phyloP scores from a whole-genome alignment of 2,329 filamentous ascomycete species.

The Epicoccum nigrum region DNA sequence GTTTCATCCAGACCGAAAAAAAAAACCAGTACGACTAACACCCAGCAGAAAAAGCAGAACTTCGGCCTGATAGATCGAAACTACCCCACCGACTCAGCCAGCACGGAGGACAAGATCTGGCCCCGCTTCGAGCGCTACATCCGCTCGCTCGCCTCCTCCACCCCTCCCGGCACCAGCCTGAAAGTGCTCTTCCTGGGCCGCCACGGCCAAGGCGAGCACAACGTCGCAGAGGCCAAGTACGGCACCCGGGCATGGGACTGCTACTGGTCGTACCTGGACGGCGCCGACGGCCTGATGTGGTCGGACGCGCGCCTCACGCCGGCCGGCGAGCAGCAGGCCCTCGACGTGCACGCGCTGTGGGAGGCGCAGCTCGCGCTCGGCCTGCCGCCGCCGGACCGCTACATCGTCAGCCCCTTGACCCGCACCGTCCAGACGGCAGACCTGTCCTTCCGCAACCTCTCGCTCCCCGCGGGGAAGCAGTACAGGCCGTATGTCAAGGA shows the following conservation, averaged over 20 bases:
- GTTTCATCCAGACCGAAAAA: too few species aligned
- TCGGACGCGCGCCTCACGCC: constrained; percentile 67
- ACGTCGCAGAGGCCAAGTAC: constrained; percentile 70
- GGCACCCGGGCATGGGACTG: constrained; percentile 72
- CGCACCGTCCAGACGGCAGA: constrained; percentile 69
- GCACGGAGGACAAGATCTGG: constrained; percentile 58
- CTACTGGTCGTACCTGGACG: constrained; percentile 69
- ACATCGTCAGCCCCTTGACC: constrained; percentile 69
- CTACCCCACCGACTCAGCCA: constrained; percentile 50
- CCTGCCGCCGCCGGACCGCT: constrained; percentile 67
- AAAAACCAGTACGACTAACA: too few species aligned
- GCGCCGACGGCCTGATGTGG: constrained; percentile 68
- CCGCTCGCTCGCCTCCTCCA: constrained; percentile 56
- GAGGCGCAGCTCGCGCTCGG: constrained; percentile 56
- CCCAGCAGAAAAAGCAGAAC: constrained; percentile 61
- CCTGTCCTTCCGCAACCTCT: constrained; percentile 62
- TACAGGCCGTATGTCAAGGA: constrained; percentile 70
- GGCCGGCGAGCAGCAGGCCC: constrained; percentile 63
- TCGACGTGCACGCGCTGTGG: constrained; percentile 65
- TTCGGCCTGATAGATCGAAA: constrained; percentile 69
- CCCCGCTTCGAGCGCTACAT: constrained; percentile 65
- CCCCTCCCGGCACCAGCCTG: constrained; percentile 57
- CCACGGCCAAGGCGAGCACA: constrained; percentile 71
- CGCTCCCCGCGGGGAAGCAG: constrained; percentile 54
- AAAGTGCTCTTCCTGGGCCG: constrained; percentile 73